Evolutionary conservation across 306 rosid species (phyloP).

Genomic region (Pachyrhizus erosus): DNA sequence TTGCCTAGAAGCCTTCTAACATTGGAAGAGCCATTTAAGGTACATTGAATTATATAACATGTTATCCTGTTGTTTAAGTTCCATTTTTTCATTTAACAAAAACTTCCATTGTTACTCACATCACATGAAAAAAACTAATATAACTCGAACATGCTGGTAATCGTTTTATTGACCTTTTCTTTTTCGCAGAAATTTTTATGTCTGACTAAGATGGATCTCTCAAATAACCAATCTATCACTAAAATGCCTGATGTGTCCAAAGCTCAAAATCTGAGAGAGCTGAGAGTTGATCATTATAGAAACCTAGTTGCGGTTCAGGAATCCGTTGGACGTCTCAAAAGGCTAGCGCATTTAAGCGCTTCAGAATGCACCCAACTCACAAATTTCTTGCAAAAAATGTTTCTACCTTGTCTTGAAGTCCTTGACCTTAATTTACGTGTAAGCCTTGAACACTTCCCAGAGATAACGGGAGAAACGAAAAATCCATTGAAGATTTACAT

Average conservation of each 20-base stretch:
- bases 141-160: not conserved
- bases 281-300: not conserved
- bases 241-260: not conserved
- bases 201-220: not conserved
- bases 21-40: slow-evolving; percentile 8
- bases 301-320: not conserved
- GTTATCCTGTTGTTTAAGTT: not conserved
- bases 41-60: not conserved
- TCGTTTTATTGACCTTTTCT: not conserved
- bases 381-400: not conserved
- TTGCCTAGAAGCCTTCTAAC: not conserved
- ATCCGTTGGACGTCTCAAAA: slow-evolving; percentile 10
- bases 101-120: not conserved
- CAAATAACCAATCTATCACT: not conserved
- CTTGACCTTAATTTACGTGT: not conserved
- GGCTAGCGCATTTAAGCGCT: not conserved
- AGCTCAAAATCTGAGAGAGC: not conserved
- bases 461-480: not conserved
- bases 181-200: not conserved
- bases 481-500: not conserved
- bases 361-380: not conserved
- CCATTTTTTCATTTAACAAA: not conserved
- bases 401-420: slow-evolving; percentile 13
- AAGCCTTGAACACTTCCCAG: slow-evolving; percentile 23
- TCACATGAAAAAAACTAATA: no score